A percentile compares a stretch with the other conserved stretches of the same genome.
Evolutionary conservation across 176 grass and related monocot species (phyloP).

Genomic region (Carex scoparia): DNA sequence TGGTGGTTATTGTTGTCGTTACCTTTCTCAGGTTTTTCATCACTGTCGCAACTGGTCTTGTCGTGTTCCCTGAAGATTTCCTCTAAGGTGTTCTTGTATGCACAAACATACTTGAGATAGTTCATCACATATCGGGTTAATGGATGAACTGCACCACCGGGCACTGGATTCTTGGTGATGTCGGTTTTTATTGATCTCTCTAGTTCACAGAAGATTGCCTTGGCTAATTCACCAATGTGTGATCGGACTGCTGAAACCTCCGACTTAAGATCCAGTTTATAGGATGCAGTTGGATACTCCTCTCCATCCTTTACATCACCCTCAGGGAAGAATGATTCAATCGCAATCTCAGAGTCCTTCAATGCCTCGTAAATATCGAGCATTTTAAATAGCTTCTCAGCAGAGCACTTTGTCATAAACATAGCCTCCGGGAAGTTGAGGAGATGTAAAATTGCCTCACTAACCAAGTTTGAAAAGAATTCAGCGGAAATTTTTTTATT

Average conservation of each 20-base stretch:
- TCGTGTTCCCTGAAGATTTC: constrained; percentile 70
- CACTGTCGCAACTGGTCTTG: constrained; percentile 8
- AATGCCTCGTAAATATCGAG: constrained; percentile 91
- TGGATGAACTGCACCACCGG: constrained; percentile 69
- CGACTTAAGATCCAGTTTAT: constrained; percentile 36
- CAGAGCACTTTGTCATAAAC: constrained; percentile 52
- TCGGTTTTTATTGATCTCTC: constrained; percentile 85
- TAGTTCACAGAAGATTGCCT: constrained; percentile 77
- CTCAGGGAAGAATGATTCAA: constrained; percentile 36
- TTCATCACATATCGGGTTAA: constrained; percentile 86
- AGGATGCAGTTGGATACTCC: constrained; percentile 1
- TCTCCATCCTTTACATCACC: background rate
- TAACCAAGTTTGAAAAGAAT: constrained; percentile 20
- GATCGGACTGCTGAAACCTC: constrained; percentile 43
- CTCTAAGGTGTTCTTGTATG: constrained; percentile 78
- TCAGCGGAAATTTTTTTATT: constrained; percentile 10
- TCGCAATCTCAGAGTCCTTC: constrained; percentile 34
- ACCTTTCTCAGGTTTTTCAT: background rate
- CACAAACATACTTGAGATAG: constrained; percentile 79
- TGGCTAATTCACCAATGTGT: constrained; percentile 59
- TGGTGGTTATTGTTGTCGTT: background rate
- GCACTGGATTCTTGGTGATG: constrained; percentile 45
- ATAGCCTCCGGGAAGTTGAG: constrained; percentile 80
- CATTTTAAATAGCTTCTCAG: constrained; percentile 94
- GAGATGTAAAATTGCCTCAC: constrained; percentile 42